Evolutionary conservation across 495 filamentous ascomycete species (phyloP).

Genomic region (Margaritispora aquatica): DNA sequence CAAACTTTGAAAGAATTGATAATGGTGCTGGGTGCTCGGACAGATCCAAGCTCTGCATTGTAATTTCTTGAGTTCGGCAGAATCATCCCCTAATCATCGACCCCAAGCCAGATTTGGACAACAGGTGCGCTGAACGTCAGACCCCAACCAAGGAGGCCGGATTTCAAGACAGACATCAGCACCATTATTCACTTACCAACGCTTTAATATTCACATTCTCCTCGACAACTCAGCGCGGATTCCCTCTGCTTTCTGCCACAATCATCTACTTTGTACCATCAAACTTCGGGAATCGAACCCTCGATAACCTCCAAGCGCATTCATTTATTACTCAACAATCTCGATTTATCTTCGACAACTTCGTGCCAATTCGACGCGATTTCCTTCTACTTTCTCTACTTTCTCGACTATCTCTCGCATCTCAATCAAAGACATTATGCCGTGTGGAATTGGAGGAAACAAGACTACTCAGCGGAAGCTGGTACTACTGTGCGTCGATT

Average conservation of each 20-base stretch:
- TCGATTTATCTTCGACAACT: background rate
- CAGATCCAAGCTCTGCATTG: background rate
- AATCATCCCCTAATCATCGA: background rate
- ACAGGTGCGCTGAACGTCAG: no score
- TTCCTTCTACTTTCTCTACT: conserved; percentile 19
- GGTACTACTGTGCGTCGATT: conserved; percentile 74
- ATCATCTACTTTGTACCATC: background rate
- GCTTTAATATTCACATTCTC: background rate
- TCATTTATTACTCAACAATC: background rate
- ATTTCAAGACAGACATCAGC: no score
- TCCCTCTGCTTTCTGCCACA: background rate
- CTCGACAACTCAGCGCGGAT: background rate
- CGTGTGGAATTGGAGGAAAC: conserved; percentile 44
- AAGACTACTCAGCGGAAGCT: conserved; percentile 94
- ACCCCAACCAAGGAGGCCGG: background rate
- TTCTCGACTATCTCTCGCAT: conserved; percentile 26
- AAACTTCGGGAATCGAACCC: background rate
- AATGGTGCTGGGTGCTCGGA: background rate
- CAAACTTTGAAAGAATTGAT: no score
- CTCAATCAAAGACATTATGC: conserved; percentile 35
- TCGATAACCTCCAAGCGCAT: background rate
- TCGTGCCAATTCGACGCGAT: background rate
- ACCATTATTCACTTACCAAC: background rate
- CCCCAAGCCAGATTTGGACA: background rate
- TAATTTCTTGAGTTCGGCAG: background rate